A percentile compares a stretch with the other conserved stretches of the same genome.
phyloP scores from a whole-genome alignment of 129 eudicot genomes.

The Escallonia rubra region DNA sequence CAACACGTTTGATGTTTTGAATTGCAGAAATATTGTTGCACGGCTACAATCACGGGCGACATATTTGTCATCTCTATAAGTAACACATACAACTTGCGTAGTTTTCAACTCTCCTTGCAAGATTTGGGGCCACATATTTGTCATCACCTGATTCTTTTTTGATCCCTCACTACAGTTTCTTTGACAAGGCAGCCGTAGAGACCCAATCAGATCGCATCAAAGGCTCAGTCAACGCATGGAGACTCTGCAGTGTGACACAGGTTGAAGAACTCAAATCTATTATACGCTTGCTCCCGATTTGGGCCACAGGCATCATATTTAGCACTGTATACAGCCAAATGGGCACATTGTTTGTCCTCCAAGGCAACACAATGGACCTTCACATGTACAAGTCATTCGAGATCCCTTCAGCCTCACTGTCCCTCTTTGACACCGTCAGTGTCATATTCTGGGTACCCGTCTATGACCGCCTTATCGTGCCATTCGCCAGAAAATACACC shows the following conservation, averaged over 20 bases:
- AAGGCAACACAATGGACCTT: slow-evolving; percentile 63
- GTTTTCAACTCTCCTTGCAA: no score
- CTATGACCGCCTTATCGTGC: slow-evolving; percentile 53
- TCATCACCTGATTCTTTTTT: no score
- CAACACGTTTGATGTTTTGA: no score
- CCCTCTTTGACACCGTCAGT: slow-evolving; percentile 65
- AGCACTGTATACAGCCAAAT: slow-evolving; percentile 65
- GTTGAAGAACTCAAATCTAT: slow-evolving; percentile 73
- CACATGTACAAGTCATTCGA: slow-evolving; percentile 32
- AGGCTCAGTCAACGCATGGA: slow-evolving; percentile 46
- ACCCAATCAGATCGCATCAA: slow-evolving; percentile 30
- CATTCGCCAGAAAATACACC: slow-evolving; percentile 47
- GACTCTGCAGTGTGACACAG: slow-evolving; percentile 76
- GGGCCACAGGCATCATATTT: slow-evolving; percentile 82
- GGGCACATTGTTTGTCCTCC: slow-evolving; percentile 70
- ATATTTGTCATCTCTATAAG: no score
- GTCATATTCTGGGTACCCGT: slow-evolving; percentile 82
- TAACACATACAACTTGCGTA: no score
- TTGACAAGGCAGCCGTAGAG: slow-evolving; percentile 81
- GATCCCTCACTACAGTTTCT: slow-evolving; percentile 30
- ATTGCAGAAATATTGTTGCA: no score
- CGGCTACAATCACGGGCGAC: no score
- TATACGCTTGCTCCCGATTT: slow-evolving; percentile 57
- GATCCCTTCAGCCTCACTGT: slow-evolving; percentile 74
- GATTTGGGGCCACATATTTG: no score